Evolutionary conservation across 257 asterid genomes (phyloP).

Genomic region (Sherardia arvensis): DNA sequence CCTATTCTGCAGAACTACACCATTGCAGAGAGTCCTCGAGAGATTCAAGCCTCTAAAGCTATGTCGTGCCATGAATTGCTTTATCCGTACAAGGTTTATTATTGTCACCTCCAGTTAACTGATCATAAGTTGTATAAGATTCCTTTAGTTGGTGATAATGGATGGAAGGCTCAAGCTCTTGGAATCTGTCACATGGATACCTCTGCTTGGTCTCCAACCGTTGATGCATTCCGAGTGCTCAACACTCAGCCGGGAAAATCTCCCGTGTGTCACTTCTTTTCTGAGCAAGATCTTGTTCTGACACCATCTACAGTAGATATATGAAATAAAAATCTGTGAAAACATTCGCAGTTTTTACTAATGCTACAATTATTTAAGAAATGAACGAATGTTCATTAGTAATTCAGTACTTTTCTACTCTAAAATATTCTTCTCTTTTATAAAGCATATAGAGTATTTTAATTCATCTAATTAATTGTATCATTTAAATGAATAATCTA

Average conservation of each 20-base stretch:
- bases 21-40: slow-evolving; percentile 24
- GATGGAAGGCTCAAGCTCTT: slow-evolving; percentile 12
- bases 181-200: slow-evolving; percentile 23
- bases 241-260: slow-evolving; percentile 16
- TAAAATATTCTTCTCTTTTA: too few species aligned
- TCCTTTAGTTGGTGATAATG: slow-evolving; percentile 11
- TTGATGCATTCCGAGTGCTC: slow-evolving; percentile 8
- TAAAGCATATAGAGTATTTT: too few species aligned
- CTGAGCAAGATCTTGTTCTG: slow-evolving; percentile 17
- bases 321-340: too few species aligned
- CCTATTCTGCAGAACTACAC: slow-evolving; percentile 51
- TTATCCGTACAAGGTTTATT: slow-evolving; percentile 73
- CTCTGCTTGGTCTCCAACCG: slow-evolving; percentile 11
- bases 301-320: neutral
- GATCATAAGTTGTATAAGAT: slow-evolving; percentile 38
- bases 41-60: slow-evolving; percentile 26
- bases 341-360: too few species aligned
- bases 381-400: too few species aligned
- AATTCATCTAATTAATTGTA: too few species aligned
- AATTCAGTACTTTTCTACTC: too few species aligned
- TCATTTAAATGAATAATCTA: too few species aligned
- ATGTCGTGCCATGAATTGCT: slow-evolving; percentile 69
- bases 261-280: slow-evolving; percentile 20
- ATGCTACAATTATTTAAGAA: too few species aligned
- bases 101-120: slow-evolving; percentile 58